Percentiles rank a stretch among this genome's conserved stretches.
Evolutionary conservation across 1,284 basidiomycete genomes (phyloP).

Genomic region (Leccinum subspadiceum): DNA sequence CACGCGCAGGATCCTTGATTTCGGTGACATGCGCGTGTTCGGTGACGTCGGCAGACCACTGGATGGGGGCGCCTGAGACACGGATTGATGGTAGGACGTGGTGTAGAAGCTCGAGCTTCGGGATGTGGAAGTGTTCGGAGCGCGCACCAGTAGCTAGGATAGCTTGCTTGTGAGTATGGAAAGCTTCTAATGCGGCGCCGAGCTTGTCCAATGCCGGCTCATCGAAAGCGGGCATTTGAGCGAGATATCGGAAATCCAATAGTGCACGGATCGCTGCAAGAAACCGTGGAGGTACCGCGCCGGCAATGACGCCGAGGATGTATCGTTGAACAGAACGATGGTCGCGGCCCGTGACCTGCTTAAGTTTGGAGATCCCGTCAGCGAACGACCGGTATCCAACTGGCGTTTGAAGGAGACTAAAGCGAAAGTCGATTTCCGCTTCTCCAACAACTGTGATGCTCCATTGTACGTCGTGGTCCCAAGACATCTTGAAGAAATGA

Average conservation of each 20-base stretch:
- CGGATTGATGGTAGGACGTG: neutral
- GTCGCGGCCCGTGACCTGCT: neutral
- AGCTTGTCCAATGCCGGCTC: neutral
- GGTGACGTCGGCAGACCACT: slow-evolving; percentile 1
- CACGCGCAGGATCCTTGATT: neutral
- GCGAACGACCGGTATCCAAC: neutral
- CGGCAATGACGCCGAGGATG: neutral
- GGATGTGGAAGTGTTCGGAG: neutral
- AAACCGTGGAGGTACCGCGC: neutral
- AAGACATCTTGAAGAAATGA: neutral
- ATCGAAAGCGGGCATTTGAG: neutral
- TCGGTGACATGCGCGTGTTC: neutral
- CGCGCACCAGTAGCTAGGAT: neutral
- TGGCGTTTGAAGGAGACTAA: neutral
- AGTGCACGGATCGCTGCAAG: neutral
- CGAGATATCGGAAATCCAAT: neutral
- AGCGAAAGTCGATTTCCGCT: neutral
- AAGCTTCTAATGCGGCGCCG: neutral
- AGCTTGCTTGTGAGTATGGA: slow-evolving; percentile 2
- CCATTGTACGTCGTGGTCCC: slow-evolving; percentile 1
- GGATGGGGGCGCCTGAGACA: neutral
- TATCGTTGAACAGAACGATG: neutral
- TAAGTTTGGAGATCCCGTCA: neutral
- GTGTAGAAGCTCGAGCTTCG: slow-evolving; percentile 2
- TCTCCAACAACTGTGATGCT: neutral